phyloP scores from a whole-genome alignment of 2,329 filamentous ascomycete genomes.

The Polychaeton citri region DNA sequence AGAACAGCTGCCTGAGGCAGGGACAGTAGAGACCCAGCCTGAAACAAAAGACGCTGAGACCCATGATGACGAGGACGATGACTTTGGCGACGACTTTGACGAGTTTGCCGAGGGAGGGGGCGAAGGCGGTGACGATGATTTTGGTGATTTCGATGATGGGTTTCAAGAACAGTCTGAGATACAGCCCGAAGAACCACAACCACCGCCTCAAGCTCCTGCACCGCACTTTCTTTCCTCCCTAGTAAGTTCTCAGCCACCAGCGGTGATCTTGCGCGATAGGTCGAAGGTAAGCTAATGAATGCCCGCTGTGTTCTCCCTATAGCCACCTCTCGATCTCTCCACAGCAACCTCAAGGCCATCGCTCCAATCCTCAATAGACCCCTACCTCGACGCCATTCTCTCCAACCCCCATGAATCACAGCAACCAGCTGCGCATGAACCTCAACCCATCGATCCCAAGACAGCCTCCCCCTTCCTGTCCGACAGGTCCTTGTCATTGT shows the following conservation, averaged over 20 bases:
- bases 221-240: constrained; percentile 29
- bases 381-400: constrained; percentile 56
- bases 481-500: constrained; percentile 76
- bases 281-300: not conserved
- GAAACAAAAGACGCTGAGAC: constrained; percentile 41
- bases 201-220: constrained; percentile 24
- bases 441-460: constrained; percentile 17
- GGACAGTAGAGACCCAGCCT: constrained; percentile 6
- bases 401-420: constrained; percentile 36
- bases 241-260: constrained; percentile 29
- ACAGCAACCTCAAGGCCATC: constrained; percentile 10
- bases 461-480: constrained; percentile 58
- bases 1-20: constrained; percentile 6
- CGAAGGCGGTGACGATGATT: constrained; percentile 36
- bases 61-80: constrained; percentile 52
- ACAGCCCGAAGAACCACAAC: constrained; percentile 8
- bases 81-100: constrained; percentile 57
- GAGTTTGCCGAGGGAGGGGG: constrained; percentile 43
- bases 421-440: constrained; percentile 24
- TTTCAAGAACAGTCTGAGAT: constrained; percentile 18
- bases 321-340: constrained; percentile 17
- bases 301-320: constrained; percentile 19
- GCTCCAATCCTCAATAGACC: constrained; percentile 46
- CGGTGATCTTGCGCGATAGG: not conserved
- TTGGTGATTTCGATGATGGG: constrained; percentile 30